Evolutionary conservation across 345 rosid species (phyloP).

Genomic region (Euphorbia lathyris): DNA sequence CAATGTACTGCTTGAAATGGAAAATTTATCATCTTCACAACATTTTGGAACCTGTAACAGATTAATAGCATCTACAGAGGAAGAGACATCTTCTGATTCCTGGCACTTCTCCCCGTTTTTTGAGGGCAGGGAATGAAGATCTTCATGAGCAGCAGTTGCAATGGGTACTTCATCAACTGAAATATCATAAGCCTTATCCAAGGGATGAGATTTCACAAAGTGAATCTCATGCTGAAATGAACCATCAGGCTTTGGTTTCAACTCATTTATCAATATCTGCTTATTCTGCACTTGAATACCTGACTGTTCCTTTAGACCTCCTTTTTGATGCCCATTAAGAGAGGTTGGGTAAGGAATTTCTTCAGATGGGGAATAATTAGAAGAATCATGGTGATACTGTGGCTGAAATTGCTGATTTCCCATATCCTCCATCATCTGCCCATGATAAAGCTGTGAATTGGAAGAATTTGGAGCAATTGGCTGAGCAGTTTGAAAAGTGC

Average conservation of each 20-base stretch:
- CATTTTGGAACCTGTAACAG: slow-evolving; percentile 35
- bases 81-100: slow-evolving; percentile 37
- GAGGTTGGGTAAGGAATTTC: slow-evolving; percentile 39
- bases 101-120: slow-evolving; percentile 28
- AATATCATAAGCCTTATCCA: slow-evolving; percentile 29
- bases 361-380: slow-evolving; percentile 34
- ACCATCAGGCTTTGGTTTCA: slow-evolving; percentile 34
- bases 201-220: slow-evolving; percentile 27
- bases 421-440: slow-evolving; percentile 41
- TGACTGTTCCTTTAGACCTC: slow-evolving; percentile 34
- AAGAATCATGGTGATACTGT: slow-evolving; percentile 37
- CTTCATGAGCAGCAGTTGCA: slow-evolving; percentile 17
- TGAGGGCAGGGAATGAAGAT: slow-evolving; percentile 30
- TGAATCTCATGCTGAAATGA: slow-evolving; percentile 33
- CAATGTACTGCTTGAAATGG: slow-evolving; percentile 35
- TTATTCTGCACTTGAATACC: slow-evolving; percentile 37
- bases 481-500: slow-evolving; percentile 39
- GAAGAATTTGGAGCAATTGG: slow-evolving; percentile 41
- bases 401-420: slow-evolving; percentile 38
- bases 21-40: slow-evolving; percentile 43
- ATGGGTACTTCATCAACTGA: slow-evolving; percentile 35
- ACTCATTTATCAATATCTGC: slow-evolving; percentile 34
- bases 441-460: slow-evolving; percentile 41
- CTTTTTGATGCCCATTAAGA: slow-evolving; percentile 43
- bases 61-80: slow-evolving; percentile 42